A percentile compares a stretch with the other conserved stretches of the same genome.
Evolutionary conservation across 306 rosid species (phyloP).

Genomic region (Cucurbita moschata): DNA sequence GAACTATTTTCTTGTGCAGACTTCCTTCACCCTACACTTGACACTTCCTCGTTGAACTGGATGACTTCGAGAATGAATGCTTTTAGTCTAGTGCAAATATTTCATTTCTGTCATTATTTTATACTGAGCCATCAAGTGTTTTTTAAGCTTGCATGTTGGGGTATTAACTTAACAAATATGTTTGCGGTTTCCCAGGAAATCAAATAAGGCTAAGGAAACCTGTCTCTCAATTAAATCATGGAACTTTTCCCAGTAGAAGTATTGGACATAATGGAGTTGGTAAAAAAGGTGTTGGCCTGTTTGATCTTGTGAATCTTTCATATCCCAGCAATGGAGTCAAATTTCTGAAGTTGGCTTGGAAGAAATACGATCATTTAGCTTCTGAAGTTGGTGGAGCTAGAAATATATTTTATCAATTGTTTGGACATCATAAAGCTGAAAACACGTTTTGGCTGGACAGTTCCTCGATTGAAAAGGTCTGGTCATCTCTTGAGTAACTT

Average conservation of each 20-base stretch:
- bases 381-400: conserved; percentile 71
- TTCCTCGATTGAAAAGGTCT: conserved; percentile 86
- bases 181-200: conserved; percentile 27
- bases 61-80: neutral
- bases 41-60: neutral
- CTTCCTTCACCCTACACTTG: neutral
- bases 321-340: conserved; percentile 31
- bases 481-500: conserved; percentile 8
- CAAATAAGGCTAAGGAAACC: conserved; percentile 18
- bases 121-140: conserved; percentile 15
- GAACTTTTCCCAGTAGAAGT: conserved; percentile 15
- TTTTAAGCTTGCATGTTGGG: conserved; percentile 53
- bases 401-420: conserved; percentile 58
- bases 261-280: conserved; percentile 13
- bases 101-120: neutral
- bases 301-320: conserved; percentile 22
- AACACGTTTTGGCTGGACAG: conserved; percentile 98
- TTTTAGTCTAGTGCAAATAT: neutral
- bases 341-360: conserved; percentile 74
- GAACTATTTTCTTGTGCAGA: neutral
- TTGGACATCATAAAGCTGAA: conserved; percentile 62
- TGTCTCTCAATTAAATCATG: conserved; percentile 15
- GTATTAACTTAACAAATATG: conserved; percentile 17
- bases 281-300: conserved; percentile 16
- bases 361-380: conserved; percentile 54